Evolutionary conservation across 768 basidiomycete genomes (phyloP), one percentile per base, ranked within the genome.

Genomic region (Collybiopsis luxurians): DNA sequence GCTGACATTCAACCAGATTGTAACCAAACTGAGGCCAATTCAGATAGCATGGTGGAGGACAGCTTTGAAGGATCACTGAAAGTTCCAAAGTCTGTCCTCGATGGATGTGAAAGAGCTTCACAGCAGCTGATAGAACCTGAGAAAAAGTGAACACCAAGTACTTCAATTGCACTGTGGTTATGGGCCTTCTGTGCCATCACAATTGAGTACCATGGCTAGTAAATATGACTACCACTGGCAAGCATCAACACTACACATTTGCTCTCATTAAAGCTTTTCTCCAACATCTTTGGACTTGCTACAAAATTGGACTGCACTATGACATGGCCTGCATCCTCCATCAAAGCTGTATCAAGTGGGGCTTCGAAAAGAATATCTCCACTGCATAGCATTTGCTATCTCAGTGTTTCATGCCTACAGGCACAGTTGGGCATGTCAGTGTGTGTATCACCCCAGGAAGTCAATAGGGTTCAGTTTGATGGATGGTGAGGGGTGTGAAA

Each of bases 391-490:
- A 0, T 74, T 69, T 53, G 67, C 59, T 6, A 64, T 69, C 0
- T 67, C 69, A 0, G 67, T 73, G 0, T 73, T 77, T 60, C 75
- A 77, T 65, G 72, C 71, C 0, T 76, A 71, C 56, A 71, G 74
- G 69, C 69, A 23, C 64, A 70, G 42, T 66, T 67, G 7, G 59
- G 63, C 27, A n/a, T n/a, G n/a, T n/a, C n/a, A n/a, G n/a, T n/a
- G n/a, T n/a, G n/a, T n/a, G n/a, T n/a, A n/a, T n/a, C n/a, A n/a
- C n/a, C n/a, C n/a, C n/a, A n/a, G n/a, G n/a, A n/a, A n/a, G n/a
- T n/a, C n/a, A n/a, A n/a, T n/a, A n/a, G n/a, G n/a, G n/a, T n/a
- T n/a, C n/a, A n/a, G n/a, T n/a, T n/a, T n/a, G n/a, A n/a, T n/a
- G n/a, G n/a, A n/a, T n/a, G n/a, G n/a, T n/a, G n/a, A n/a, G n/a